Percentiles rank a stretch among this genome's conserved stretches.
Evolutionary conservation across 441 rosid genomes (phyloP).

Genomic region (Pelargonium fulgidum): DNA sequence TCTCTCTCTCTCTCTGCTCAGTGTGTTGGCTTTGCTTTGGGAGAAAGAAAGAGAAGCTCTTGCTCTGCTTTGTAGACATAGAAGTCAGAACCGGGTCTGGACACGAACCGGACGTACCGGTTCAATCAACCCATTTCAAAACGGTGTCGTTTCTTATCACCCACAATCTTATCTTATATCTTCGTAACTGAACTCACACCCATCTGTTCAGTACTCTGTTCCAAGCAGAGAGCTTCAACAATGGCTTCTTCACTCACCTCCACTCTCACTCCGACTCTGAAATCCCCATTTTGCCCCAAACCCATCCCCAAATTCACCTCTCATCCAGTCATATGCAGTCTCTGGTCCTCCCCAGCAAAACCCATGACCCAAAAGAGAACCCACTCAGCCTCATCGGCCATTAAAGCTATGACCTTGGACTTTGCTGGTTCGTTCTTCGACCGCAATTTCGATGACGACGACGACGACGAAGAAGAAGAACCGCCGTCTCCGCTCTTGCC

Average conservation of each 20-base stretch:
- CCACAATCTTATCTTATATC: background rate
- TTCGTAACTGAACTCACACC: too few species aligned
- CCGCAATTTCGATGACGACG: background rate
- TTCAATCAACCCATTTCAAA: background rate
- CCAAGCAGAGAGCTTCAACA: slow-evolving; percentile 6
- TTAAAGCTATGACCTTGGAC: background rate
- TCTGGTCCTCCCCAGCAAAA: background rate
- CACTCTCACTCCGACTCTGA: background rate
- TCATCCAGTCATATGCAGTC: background rate
- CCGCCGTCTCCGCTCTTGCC: background rate
- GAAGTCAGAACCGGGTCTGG: background rate
- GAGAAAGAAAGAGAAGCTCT: slow-evolving; percentile 9
- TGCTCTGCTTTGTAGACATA: background rate
- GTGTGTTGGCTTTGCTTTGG: slow-evolving; percentile 12
- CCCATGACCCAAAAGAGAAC: background rate
- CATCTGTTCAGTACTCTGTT: background rate
- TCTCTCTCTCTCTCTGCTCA: slow-evolving; percentile 18
- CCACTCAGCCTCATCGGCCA: too few species aligned
- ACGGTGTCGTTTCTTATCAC: background rate
- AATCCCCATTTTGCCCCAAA: slow-evolving; percentile 8
- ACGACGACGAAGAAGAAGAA: background rate
- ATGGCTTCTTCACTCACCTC: slow-evolving; percentile 11
- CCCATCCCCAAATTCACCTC: background rate
- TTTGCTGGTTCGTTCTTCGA: slow-evolving; percentile 7
- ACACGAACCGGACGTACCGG: background rate